These are phyloP conservation scores for Fusarium oxysporum DNA, from an alignment of 2,329 filamentous ascomycete genomes.

Conservation along the genomic window DNA sequence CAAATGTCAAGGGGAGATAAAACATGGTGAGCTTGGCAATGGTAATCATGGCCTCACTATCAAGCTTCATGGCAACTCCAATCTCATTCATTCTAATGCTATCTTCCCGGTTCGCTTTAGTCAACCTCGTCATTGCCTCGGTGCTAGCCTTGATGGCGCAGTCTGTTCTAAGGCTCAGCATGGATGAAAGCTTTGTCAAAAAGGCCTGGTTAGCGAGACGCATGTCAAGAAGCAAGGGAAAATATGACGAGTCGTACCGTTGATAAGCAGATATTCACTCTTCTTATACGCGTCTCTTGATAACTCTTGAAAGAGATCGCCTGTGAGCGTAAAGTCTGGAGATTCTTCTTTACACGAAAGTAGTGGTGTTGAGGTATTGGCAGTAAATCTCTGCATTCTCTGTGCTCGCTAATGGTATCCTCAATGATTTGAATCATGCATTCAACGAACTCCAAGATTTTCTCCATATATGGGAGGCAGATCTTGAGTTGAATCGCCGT, in stretches of 20 bases:
- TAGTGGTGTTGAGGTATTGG: neutral
- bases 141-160: neutral
- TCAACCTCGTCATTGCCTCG: neutral
- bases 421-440: neutral
- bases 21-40: neutral
- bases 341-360: neutral
- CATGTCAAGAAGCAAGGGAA: too few relatives aligned
- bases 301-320: neutral
- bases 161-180: neutral
- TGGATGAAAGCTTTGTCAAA: neutral
- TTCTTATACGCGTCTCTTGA: neutral
- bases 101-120: neutral
- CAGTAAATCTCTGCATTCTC: neutral
- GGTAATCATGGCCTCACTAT: neutral
- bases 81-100: fast-evolving
- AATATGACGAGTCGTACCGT: neutral
- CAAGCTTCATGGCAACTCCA: fast-evolving
- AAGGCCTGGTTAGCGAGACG: too few relatives aligned
- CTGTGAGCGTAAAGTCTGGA: neutral
- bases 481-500: neutral
- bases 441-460: neutral
- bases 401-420: neutral
- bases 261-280: neutral
- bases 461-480: neutral
- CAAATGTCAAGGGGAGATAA: neutral